These are phyloP conservation scores for Amaranthus hypochondriacus DNA, from an alignment of 148 eudicot species.

Conservation along the genomic window DNA sequence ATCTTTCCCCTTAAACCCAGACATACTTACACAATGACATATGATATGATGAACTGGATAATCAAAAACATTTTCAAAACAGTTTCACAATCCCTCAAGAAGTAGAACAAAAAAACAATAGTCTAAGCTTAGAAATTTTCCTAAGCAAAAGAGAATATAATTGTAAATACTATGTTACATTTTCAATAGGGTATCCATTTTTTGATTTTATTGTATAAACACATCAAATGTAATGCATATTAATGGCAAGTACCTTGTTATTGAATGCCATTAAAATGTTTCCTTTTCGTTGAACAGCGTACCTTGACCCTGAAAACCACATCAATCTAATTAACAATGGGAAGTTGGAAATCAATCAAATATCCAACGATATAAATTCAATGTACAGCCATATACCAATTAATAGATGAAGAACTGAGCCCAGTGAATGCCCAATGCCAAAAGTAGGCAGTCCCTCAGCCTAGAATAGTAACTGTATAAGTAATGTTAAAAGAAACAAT, in stretches of 20 bases:
- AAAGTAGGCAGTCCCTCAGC: slow-evolving; percentile 74
- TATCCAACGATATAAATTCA: neutral
- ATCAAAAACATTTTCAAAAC: too few species aligned
- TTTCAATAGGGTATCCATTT: too few species aligned
- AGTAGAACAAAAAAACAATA: too few species aligned
- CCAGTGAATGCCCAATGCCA: slow-evolving; percentile 94
- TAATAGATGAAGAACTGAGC: slow-evolving; percentile 88
- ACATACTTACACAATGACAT: too few species aligned
- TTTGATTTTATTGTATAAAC: too few species aligned
- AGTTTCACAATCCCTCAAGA: too few species aligned
- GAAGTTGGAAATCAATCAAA: neutral
- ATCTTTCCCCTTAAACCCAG: too few species aligned
- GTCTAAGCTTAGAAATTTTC: too few species aligned
- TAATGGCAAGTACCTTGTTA: slow-evolving; percentile 57
- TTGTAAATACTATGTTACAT: too few species aligned
- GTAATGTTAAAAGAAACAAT: slow-evolving; percentile 9
- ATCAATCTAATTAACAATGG: slow-evolving; percentile 18
- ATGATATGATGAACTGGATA: too few species aligned
- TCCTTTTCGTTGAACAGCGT: slow-evolving; percentile 81
- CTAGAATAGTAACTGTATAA: slow-evolving; percentile 28
- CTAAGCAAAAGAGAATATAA: too few species aligned
- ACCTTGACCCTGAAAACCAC: slow-evolving; percentile 73
- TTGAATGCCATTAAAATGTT: slow-evolving; percentile 85
- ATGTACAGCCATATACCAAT: slow-evolving; percentile 45
- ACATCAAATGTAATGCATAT: too few species aligned